Percentiles rank a stretch among this genome's conserved stretches.
These are phyloP conservation scores for Radiomyces spectabilis DNA, from an alignment of 192 early-diverging fungal genomes.

Conservation along the genomic window DNA sequence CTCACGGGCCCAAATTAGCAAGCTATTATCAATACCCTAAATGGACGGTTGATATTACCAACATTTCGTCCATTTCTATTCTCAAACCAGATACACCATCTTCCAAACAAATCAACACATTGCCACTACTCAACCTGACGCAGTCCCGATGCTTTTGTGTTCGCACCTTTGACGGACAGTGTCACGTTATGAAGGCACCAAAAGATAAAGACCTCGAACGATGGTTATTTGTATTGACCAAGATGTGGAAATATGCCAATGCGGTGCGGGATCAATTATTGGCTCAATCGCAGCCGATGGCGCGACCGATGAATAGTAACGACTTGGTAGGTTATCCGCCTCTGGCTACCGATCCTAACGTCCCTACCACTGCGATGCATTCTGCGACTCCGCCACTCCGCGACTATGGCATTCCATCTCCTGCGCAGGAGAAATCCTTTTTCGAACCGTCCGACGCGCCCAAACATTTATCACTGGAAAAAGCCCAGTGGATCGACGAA, in stretches of 20 bases:
- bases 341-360: too few relatives aligned
- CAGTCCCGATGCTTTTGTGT: constrained; percentile 20
- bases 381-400: too few relatives aligned
- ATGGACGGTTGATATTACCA: constrained; percentile 23
- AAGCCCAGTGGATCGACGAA: constrained; percentile 19
- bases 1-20: background rate
- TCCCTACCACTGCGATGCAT: too few relatives aligned
- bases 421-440: too few relatives aligned
- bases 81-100: too few relatives aligned
- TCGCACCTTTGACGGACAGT: constrained; percentile 13
- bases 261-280: background rate
- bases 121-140: background rate
- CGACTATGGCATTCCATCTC: too few relatives aligned
- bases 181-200: constrained; percentile 22
- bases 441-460: too few relatives aligned
- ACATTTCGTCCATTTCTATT: constrained; percentile 11
- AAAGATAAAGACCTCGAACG: constrained; percentile 31
- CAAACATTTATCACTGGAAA: constrained; percentile 14
- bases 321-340: too few relatives aligned
- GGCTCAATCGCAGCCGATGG: background rate
- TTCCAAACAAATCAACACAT: background rate
- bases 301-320: too few relatives aligned
- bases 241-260: constrained; percentile 21
- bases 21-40: constrained; percentile 30
- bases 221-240: constrained; percentile 30